Evolutionary conservation across 306 rosid species (phyloP).

Genomic region (Vicia faba): DNA sequence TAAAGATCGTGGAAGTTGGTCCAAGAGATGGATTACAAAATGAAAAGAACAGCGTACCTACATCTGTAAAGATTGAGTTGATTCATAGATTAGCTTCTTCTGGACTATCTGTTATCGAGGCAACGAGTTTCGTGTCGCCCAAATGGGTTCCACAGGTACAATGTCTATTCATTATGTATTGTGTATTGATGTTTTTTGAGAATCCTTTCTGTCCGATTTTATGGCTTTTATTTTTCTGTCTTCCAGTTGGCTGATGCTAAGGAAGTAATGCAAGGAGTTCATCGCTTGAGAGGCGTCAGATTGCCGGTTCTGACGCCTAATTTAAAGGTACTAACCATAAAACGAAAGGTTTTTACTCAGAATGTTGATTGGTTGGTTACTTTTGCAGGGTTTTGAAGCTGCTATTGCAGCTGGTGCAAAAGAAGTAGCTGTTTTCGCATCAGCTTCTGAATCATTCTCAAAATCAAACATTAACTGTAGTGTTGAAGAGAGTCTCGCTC

Average conservation of each 20-base stretch:
- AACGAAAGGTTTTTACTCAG: neutral
- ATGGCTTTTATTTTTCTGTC: constrained; percentile 17
- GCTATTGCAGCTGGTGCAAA: constrained; percentile 88
- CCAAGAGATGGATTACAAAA: constrained; percentile 93
- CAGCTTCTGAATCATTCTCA: constrained; percentile 93
- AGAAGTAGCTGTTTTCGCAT: constrained; percentile 84
- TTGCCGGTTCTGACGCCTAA: constrained; percentile 88
- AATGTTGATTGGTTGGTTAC: constrained; percentile 32
- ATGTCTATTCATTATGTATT: constrained; percentile 17
- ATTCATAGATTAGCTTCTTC: constrained; percentile 67
- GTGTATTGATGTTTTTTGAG: constrained; percentile 3
- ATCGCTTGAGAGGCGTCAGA: constrained; percentile 54
- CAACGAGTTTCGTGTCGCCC: constrained; percentile 92
- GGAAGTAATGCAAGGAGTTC: constrained; percentile 75
- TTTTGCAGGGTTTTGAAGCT: constrained; percentile 79
- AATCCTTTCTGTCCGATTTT: constrained; percentile 17
- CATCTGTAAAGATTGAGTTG: constrained; percentile 70
- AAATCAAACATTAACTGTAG: constrained; percentile 85
- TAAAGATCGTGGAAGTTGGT: constrained; percentile 94
- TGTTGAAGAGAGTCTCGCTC: constrained; percentile 75
- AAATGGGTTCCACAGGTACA: constrained; percentile 94
- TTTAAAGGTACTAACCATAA: constrained; percentile 54
- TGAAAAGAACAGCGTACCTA: constrained; percentile 75
- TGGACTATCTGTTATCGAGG: constrained; percentile 83
- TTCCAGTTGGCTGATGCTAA: constrained; percentile 81